These are phyloP conservation scores for Phylloporus sp. DNA, from an alignment of 768 basidiomycete species.

Conservation along the genomic window DNA sequence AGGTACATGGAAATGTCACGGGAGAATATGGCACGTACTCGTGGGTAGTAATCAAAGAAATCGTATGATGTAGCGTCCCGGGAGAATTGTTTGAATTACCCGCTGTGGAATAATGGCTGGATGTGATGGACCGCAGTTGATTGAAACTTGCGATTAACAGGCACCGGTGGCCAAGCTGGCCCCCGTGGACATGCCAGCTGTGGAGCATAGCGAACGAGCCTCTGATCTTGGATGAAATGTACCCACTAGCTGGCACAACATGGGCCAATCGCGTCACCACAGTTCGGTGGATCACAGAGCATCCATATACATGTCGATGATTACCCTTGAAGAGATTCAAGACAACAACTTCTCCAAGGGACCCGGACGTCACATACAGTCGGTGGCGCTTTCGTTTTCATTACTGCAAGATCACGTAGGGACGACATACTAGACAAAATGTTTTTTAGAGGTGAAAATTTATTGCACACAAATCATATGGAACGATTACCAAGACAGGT, in stretches of 20 bases:
- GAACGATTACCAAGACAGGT: not conserved
- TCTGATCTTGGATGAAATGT: too few relatives aligned
- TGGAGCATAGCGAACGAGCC: too few relatives aligned
- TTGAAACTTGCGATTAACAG: not conserved
- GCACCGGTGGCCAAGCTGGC: not conserved
- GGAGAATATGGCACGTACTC: not conserved
- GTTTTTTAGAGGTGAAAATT: not conserved
- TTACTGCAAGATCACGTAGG: not conserved
- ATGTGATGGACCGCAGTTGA: not conserved
- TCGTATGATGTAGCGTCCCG: not conserved
- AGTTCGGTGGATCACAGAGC: not conserved
- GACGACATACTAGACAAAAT: constrained; percentile 2
- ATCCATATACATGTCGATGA: not conserved
- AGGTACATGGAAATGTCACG: too few relatives aligned
- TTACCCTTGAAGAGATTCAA: not conserved
- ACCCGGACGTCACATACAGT: too few relatives aligned
- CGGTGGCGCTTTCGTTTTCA: not conserved
- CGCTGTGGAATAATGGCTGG: not conserved
- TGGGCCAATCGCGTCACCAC: not conserved
- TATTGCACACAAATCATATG: too few relatives aligned
- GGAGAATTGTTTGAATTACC: not conserved
- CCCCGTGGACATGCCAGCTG: not conserved
- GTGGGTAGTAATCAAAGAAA: not conserved
- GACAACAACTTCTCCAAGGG: not conserved
- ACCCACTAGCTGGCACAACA: not conserved